Conservation (phyloP, 2,329 filamentous ascomycete species). For the Arthrobotrys sinensis region DNA sequence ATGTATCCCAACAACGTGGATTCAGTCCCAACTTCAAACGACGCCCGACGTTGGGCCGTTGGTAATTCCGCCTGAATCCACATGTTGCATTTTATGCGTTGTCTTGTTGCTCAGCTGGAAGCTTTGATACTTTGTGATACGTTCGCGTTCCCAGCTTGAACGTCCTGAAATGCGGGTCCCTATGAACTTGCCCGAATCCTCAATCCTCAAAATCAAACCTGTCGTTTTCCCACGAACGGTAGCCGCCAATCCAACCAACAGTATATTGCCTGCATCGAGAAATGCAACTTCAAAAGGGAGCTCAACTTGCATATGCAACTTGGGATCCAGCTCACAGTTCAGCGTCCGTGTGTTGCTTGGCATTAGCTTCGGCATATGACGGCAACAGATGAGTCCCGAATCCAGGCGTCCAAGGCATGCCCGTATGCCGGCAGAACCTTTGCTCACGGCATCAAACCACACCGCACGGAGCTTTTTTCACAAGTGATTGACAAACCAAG, state of each 20-base stretch:
- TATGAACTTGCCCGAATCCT: neutral
- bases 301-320: neutral
- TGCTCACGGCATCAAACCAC: conserved; percentile 26
- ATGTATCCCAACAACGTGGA: too few species aligned
- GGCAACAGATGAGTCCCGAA: conserved; percentile 27
- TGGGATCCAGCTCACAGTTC: conserved; percentile 1
- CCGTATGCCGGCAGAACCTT: conserved; percentile 12
- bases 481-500: neutral
- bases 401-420: conserved; percentile 16
- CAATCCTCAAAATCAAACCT: neutral
- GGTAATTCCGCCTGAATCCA: neutral
- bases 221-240: neutral
- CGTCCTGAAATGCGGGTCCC: too few species aligned
- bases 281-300: neutral
- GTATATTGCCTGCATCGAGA: neutral
- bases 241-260: neutral
- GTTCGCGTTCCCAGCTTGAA: neutral
- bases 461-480: conserved; percentile 21
- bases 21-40: too few species aligned
- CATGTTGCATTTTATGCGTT: conserved; percentile 13
- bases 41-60: too few species aligned
- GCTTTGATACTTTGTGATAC: neutral
- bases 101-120: neutral
- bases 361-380: conserved; percentile 22
- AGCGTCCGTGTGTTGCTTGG: conserved; percentile 19